Evolutionary conservation across 352 stramenopile species (phyloP).

Genomic region (Globisporangium recalcitrans): DNA sequence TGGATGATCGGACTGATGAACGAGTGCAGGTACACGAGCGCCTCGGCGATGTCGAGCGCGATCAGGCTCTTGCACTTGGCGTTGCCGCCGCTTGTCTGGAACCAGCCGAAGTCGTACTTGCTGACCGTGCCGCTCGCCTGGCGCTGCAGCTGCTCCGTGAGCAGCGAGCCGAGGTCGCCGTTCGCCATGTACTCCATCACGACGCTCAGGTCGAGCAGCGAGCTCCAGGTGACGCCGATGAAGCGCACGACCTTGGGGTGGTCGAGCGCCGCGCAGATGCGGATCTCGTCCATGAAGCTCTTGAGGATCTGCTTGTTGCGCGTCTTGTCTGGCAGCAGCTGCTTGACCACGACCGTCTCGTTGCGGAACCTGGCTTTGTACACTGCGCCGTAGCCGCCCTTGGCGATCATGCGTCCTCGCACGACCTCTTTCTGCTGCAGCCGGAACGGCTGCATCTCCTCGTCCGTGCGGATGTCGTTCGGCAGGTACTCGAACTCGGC

Average conservation of each 20-base stretch:
- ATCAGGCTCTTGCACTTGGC: conserved; percentile 31
- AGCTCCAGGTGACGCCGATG: conserved; percentile 53
- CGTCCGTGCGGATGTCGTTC: conserved; percentile 34
- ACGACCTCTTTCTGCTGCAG: conserved; percentile 29
- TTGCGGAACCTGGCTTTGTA: conserved; percentile 28
- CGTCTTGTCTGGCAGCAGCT: conserved; percentile 29
- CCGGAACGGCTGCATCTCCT: conserved; percentile 28
- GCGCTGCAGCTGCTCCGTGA: conserved; percentile 21
- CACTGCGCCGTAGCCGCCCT: conserved; percentile 31
- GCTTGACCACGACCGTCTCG: conserved; percentile 32
- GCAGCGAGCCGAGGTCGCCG: conserved; percentile 34
- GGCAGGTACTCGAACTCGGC: conserved; percentile 19
- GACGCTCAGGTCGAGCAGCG: conserved; percentile 38
- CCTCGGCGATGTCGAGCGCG: conserved; percentile 43
- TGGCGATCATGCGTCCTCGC: conserved; percentile 23
- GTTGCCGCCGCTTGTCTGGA: conserved; percentile 3
- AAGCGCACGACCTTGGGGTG: conserved; percentile 51
- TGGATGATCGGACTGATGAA: conserved; percentile 68
- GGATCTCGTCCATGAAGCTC: conserved; percentile 66
- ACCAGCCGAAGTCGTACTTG: conserved; percentile 11
- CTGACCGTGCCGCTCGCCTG: conserved; percentile 9
- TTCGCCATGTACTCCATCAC: conserved; percentile 46
- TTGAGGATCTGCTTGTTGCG: conserved; percentile 21
- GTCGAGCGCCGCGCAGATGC: conserved; percentile 48
- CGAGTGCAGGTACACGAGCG: conserved; percentile 47